Evolutionary conservation across 352 stramenopile species (phyloP), one percentile per base, ranked within the genome.

Genomic region (Globisporangium middletonii): DNA sequence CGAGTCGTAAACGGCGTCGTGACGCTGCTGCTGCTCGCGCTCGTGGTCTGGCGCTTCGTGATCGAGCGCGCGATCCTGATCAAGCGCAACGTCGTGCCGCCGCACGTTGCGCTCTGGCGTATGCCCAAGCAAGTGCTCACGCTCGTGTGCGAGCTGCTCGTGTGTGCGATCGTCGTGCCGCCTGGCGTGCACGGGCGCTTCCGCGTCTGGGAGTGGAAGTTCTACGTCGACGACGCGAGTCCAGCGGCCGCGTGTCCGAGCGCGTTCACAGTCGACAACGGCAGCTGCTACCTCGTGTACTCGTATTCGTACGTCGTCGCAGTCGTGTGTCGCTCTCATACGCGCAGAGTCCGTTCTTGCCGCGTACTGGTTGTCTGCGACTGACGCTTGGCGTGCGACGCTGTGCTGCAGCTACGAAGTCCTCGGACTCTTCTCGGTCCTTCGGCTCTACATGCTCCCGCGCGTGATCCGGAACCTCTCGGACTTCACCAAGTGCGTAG

Each of bases 401-500:
- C 6, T 38, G 33, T 38, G 33, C 33, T 45, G 23, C 46, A 91
- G 81, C 4, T 79, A 82, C 57, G 78, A 92, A 59, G 66, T 87
- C 12, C 54, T 92, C 18, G 79, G 79, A 0, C 71, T 92, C 55
- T 59, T 92, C 26, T 76, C 74, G 15, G 33, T 92, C 43, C 64
- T 89, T 12, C 75, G 82, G 3, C 56, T 92, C n/a, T 92, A 90
- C 53, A 90, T 89, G 82, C 57, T 89, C 2, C 82, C 79, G 33
- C 76, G 82, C 28, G 60, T 89, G 13, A 76, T 92, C 50, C 77
- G 83, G 56, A 92, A 90, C 30, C 50, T 89, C 44, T 92, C 82
- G 11, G 76, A 85, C 53, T 89, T 90, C 54, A 75, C 76, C 51
- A 89, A 75, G 82, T 92, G 72, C 23, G 48, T 54, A 43, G 15